Percentiles rank a stretch among this genome's conserved stretches.
Evolutionary conservation across 805 yeast species (phyloP).

Genomic region (Zygosaccharomyces kombuchaensis): DNA sequence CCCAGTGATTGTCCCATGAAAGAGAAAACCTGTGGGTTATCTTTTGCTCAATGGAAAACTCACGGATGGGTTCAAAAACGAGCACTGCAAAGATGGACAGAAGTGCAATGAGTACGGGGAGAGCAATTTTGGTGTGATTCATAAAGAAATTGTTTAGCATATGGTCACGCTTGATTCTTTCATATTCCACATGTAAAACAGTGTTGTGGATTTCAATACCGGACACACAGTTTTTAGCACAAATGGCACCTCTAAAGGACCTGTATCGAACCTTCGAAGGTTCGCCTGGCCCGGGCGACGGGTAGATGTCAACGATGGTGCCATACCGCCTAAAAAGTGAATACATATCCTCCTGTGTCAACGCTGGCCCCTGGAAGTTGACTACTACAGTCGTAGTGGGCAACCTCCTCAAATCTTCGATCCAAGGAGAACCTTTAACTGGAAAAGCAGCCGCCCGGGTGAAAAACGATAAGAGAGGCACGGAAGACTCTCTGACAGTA

Average conservation of each 20-base stretch:
- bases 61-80: slow-evolving; percentile 90
- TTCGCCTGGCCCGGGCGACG: slow-evolving; percentile 46
- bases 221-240: slow-evolving; percentile 88
- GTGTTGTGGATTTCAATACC: slow-evolving; percentile 65
- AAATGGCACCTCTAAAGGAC: slow-evolving; percentile 60
- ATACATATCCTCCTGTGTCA: slow-evolving; percentile 77
- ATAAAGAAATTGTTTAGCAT: slow-evolving; percentile 53
- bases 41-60: slow-evolving; percentile 68
- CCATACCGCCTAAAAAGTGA: slow-evolving; percentile 86
- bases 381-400: slow-evolving; percentile 64
- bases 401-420: slow-evolving; percentile 80
- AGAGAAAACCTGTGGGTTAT: slow-evolving; percentile 58
- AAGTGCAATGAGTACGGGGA: slow-evolving; percentile 75
- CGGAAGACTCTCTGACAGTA: slow-evolving; percentile 38
- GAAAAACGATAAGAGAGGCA: slow-evolving; percentile 40
- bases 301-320: slow-evolving; percentile 65
- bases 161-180: slow-evolving; percentile 50
- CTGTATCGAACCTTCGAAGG: slow-evolving; percentile 55
- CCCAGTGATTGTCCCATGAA: slow-evolving; percentile 40
- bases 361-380: slow-evolving; percentile 67
- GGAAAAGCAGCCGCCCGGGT: slow-evolving; percentile 55
- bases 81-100: slow-evolving; percentile 77
- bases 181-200: slow-evolving; percentile 69
- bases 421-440: slow-evolving; percentile 93
- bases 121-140: slow-evolving; percentile 75